Conservation (phyloP, 2,329 filamentous ascomycete species). For the Diplodia intermedia region DNA sequence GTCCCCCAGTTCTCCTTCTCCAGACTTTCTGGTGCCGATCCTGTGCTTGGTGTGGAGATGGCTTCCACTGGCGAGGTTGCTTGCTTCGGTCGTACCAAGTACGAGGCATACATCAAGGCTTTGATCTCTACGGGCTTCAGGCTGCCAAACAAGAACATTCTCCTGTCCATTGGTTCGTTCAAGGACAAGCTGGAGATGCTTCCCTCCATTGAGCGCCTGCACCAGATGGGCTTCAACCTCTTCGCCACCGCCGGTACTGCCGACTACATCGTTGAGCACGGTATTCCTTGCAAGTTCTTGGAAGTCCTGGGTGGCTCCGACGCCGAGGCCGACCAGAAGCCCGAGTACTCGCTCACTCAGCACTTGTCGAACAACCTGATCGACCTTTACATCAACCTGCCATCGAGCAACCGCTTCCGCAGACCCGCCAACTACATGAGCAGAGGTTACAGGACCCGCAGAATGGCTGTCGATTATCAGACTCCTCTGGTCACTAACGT, state of each 20-base stretch:
- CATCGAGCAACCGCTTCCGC: conserved; percentile 97
- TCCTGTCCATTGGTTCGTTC: conserved; percentile 94
- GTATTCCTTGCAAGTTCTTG: conserved; percentile 89
- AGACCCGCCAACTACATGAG: conserved; percentile 98
- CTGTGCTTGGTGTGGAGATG: conserved; percentile 98
- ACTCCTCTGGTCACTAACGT: conserved; percentile 97
- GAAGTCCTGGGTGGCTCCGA: conserved; percentile 74
- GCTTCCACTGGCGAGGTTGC: conserved; percentile 98
- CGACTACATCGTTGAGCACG: conserved; percentile 93
- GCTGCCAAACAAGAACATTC: conserved; percentile 91
- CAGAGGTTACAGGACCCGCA: conserved; percentile 92
- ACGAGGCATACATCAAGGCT: conserved; percentile 97
- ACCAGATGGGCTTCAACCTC: conserved; percentile 91
- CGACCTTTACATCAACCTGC: conserved; percentile 97
- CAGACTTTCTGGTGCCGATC: conserved; percentile 91
- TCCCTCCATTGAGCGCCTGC: conserved; percentile 86
- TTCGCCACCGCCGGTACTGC: conserved; percentile 97
- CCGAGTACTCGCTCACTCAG: conserved; percentile 95
- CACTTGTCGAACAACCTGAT: conserved; percentile 98
- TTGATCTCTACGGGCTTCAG: conserved; percentile 95
- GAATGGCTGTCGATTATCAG: conserved; percentile 98
- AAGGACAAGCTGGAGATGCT: conserved; percentile 99
- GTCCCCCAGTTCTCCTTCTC: conserved; percentile 99
- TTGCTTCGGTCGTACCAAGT: conserved; percentile 93
- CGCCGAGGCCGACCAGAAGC: conserved; percentile 82